Percentiles rank a stretch among this genome's conserved stretches.
These are phyloP conservation scores for Neonectria ditissima DNA, from an alignment of 2,329 filamentous ascomycete genomes.

Conservation along the genomic window DNA sequence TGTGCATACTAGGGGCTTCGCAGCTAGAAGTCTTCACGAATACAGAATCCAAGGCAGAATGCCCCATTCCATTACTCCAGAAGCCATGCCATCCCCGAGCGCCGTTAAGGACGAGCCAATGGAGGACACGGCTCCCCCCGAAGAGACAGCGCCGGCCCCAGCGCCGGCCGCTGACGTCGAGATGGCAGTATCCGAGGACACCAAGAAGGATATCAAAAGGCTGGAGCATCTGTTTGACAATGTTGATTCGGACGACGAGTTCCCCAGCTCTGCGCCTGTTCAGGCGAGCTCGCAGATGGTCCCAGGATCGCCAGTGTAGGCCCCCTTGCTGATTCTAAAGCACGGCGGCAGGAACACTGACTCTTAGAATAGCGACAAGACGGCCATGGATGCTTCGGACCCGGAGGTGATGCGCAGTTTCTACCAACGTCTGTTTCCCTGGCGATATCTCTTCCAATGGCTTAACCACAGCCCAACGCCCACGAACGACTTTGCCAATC, in stretches of 20 bases:
- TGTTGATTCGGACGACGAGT: slow-evolving; percentile 71
- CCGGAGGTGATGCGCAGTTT: slow-evolving; percentile 91
- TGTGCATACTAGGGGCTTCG: not conserved
- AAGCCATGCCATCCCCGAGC: slow-evolving; percentile 43
- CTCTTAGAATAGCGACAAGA: slow-evolving; percentile 44
- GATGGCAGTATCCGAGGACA: slow-evolving; percentile 42
- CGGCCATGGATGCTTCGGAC: slow-evolving; percentile 69
- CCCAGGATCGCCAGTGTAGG: slow-evolving; percentile 60
- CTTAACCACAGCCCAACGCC: slow-evolving; percentile 92
- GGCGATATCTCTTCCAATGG: slow-evolving; percentile 96
- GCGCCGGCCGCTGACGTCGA: slow-evolving; percentile 35
- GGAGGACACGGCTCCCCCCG: slow-evolving; percentile 40
- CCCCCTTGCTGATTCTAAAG: slow-evolving; percentile 8
- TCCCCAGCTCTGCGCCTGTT: slow-evolving; percentile 62
- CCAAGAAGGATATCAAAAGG: slow-evolving; percentile 60
- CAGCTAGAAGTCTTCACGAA: not conserved
- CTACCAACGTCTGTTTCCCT: slow-evolving; percentile 96
- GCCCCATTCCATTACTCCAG: slow-evolving; percentile 38
- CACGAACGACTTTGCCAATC: slow-evolving; percentile 87
- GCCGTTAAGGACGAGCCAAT: slow-evolving; percentile 44
- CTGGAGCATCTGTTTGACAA: slow-evolving; percentile 71
- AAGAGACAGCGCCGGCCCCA: slow-evolving; percentile 27
- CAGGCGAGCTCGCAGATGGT: slow-evolving; percentile 56
- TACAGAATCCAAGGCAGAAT: slow-evolving; percentile 24
- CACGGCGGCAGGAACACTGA: slow-evolving; percentile 22